phyloP scores from a whole-genome alignment of 2,329 filamentous ascomycete genomes.

The Aspergillus hiratsukae region DNA sequence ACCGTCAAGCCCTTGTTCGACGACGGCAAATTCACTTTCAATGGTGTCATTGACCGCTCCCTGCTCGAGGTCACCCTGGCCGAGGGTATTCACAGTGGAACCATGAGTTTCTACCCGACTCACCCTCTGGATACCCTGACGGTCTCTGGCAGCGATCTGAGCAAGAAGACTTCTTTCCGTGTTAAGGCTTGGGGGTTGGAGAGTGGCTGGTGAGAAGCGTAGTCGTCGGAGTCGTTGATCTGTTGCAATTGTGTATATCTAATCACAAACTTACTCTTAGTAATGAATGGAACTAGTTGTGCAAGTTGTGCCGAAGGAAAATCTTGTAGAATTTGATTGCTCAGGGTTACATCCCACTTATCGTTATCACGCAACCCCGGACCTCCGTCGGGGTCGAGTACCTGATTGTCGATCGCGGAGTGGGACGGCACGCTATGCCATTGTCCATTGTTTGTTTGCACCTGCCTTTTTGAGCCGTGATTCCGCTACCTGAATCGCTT shows the following conservation, averaged over 20 bases:
- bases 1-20: conserved; percentile 14
- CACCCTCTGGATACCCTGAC: conserved; percentile 27
- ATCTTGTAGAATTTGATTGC: background rate
- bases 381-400: background rate
- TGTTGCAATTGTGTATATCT: background rate
- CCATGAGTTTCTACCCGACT: conserved; percentile 49
- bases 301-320: background rate
- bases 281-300: background rate
- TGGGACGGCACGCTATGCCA: background rate
- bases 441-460: background rate
- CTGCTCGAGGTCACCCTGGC: conserved; percentile 55
- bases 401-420: background rate
- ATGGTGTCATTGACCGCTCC: conserved; percentile 51
- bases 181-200: conserved; percentile 36
- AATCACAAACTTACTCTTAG: background rate
- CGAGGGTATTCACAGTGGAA: conserved; percentile 47
- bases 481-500: no score
- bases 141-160: conserved; percentile 8
- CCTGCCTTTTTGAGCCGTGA: background rate
- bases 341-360: background rate
- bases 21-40: conserved; percentile 38
- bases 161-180: conserved; percentile 2
- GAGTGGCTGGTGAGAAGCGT: conserved; percentile 30
- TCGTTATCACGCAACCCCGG: background rate
- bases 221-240: no score